Base-by-base conservation (phyloP, 768 basidiomycete genomes). In the Kwoniella newhampshirensis region DNA sequence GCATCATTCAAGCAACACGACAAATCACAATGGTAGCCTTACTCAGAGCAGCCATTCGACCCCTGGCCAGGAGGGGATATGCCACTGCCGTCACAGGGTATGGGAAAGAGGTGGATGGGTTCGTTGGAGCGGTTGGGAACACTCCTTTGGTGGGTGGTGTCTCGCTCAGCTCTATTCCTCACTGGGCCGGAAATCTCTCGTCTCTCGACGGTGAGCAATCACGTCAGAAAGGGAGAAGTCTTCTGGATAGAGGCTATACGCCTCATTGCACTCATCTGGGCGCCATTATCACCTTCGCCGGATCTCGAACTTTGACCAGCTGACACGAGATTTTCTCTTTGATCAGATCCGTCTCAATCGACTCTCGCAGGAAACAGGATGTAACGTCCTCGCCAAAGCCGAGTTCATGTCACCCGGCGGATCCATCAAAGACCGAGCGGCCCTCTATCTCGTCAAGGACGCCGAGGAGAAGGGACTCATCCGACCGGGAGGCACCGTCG, bases 351-450 rank as follows among this genome's bases (percentile, higher is more conserved):
- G 86, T 62, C 81, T 97, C 51, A 86, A 89, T 75, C 77, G 78
- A 13, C 81, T 96, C 7, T 96, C 91, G 9, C 85, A 91, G 64
- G 84, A 83, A 72, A 89, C 85, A 1, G 92, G 91, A 15, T 85
- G 84, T 52, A 83, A 83, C 50, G 91, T 97, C 59, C 86, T 86
- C 45, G 93, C 89, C n/a, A 97, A 99, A 75, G 91, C 96, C 18
- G 96, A 99, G 78, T 93, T 96, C 73, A 92, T 96, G 79, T 97
- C 97, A 70, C 96, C 96, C 0, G 96, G 96, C 4, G 94, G 94
- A 37, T 92, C 89, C 61, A 90, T 99, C 65, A 99, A 99, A 78
- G 96, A 99, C 74, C 86, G 96, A 44, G 96, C 96, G 36, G 96
- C 94, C 1, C 82, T 96, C 15, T 91, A 89, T 27, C 82, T 99